Evolutionary conservation across 2,329 filamentous ascomycete genomes (phyloP), one percentile per base, ranked within the genome.

Genomic region (Aureobasidium sp.): DNA sequence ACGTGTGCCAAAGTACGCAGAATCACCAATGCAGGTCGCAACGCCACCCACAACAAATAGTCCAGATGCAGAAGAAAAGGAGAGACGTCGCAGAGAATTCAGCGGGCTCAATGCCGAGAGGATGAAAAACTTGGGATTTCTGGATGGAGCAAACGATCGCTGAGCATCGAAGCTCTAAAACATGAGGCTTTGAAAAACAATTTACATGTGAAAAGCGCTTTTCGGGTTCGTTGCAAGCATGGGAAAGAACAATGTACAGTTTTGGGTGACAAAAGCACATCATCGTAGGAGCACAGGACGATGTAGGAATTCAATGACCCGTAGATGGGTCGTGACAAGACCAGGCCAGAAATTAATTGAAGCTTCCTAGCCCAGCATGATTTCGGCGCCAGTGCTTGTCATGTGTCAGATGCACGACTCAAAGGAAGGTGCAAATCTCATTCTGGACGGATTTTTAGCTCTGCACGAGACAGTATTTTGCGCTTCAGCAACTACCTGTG

Each of bases 11-110:
- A 65, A 29, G 62, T 65, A 49, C 25, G 36, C 14, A 0, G 42
- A 60, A 37, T 49, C 44, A 62, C 74, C 75, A 11, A 72, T 72
- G 66, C 78, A 80, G 64, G 74, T 78, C 25, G 78, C 78, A 4
- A 80, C 78, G 11, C 78, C 73, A 34, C 73, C 73, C 2, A 74
- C 72, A 1, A 74, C 71, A 5, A 71, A 70, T 60, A 72, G 71
- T n/a, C 71, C 71, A 8, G 69, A 74, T 27, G 71, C 71, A 44
- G 68, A 70, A 37, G 66, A 69, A 20, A 65, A 70, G 64, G 37
- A 65, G 64, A 70, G 70, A 62, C 37, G 44, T n/a, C 58, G 64
- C 5, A 63, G 63, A 37, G 65, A 69, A 22, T 73, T 68, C 48
- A 68, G 68, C 15, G 70, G 71, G 36, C 71, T 74, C 68, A 73